Conservation (phyloP, 164 flowering plant species). For the Magnolia changhungtana region DNA sequence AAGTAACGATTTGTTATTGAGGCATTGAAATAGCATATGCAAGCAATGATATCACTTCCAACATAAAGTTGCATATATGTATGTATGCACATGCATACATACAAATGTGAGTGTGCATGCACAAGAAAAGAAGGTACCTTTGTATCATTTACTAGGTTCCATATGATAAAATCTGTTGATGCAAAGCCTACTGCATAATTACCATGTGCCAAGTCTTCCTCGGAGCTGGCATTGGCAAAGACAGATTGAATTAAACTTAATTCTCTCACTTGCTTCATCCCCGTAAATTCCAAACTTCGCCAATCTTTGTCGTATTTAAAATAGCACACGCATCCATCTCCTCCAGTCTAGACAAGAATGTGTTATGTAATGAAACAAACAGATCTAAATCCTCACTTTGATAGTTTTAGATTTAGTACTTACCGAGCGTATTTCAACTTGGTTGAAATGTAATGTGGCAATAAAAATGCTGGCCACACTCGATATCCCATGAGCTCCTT, state of each 20-base stretch:
- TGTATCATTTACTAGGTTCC: conserved; percentile 64
- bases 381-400: not conserved
- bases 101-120: not conserved
- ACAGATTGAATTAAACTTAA: conserved; percentile 70
- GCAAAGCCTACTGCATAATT: conserved; percentile 82
- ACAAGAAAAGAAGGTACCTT: conserved; percentile 45
- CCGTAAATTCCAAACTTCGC: conserved; percentile 59
- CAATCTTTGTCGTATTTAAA: conserved; percentile 47
- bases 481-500: conserved; percentile 98
- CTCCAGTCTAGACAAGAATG: conserved; percentile 68
- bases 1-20: not conserved
- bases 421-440: conserved; percentile 77
- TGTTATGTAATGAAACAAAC: not conserved
- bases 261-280: conserved; percentile 93
- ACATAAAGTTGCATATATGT: not conserved
- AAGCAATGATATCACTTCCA: not conserved
- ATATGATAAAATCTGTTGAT: conserved; percentile 75
- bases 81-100: not conserved
- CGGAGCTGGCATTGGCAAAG: conserved; percentile 25
- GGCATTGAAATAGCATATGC: not conserved
- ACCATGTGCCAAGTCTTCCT: conserved; percentile 33
- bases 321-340: conserved; percentile 92
- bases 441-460: conserved; percentile 25
- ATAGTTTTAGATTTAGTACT: conserved; percentile 12
- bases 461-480: conserved; percentile 66